Evolutionary conservation across 1,139 yeast species (phyloP).

Genomic region (Nakaseomyces bracarensis): DNA sequence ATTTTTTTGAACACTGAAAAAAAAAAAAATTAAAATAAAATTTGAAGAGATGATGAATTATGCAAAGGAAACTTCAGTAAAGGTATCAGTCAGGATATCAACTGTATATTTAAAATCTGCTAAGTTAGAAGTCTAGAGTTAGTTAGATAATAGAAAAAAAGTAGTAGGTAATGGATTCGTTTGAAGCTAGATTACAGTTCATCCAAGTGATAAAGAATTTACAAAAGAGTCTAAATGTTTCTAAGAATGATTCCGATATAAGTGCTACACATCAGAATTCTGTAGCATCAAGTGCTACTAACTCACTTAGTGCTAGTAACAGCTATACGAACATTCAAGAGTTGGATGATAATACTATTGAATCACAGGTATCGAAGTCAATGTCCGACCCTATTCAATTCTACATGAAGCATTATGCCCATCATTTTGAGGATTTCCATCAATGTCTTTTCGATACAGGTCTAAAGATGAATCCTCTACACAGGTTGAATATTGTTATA

Average conservation of each 20-base stretch:
- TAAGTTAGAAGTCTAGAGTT: no score
- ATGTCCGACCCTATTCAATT: conserved; percentile 26
- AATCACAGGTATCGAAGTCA: conserved; percentile 8
- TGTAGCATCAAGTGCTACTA: conserved; percentile 10
- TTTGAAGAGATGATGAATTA: no score
- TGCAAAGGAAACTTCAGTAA: no score
- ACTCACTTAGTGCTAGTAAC: conserved; percentile 3
- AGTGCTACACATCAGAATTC: conserved; percentile 6
- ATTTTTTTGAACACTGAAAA: no score
- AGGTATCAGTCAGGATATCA: no score
- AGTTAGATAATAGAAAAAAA: neutral
- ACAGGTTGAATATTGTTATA: conserved; percentile 25
- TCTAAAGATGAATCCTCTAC: conserved; percentile 26
- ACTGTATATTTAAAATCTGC: no score
- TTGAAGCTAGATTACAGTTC: conserved; percentile 31
- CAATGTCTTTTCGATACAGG: conserved; percentile 29
- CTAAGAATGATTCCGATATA: conserved; percentile 9
- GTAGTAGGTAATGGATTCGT: conserved; percentile 27
- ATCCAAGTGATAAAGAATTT: conserved; percentile 27
- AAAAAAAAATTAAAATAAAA: no score
- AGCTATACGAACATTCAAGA: conserved; percentile 1
- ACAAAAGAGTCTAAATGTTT: conserved; percentile 24
- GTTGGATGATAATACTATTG: conserved; percentile 6
- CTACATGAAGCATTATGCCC: conserved; percentile 24
- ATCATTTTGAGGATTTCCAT: conserved; percentile 31